Evolutionary conservation across 768 basidiomycete species (phyloP).

Genomic region (Auricularia auricula-judae): DNA sequence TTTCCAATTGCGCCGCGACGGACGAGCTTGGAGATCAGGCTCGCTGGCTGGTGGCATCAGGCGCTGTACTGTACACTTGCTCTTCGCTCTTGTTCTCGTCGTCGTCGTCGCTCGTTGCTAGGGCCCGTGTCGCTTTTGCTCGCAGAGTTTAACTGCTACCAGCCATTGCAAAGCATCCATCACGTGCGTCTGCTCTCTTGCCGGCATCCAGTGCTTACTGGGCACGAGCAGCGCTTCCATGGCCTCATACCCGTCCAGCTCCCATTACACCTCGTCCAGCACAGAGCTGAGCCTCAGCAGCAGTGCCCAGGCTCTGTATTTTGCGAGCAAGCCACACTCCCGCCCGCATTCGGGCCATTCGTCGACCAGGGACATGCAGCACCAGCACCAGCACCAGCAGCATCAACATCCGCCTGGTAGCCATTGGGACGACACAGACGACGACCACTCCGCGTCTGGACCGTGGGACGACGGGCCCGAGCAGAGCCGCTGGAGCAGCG

Average conservation of each 20-base stretch:
- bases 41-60: too few species aligned
- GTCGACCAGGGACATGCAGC: background rate
- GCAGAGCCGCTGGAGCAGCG: background rate
- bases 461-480: background rate
- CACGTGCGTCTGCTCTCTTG: background rate
- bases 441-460: background rate
- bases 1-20: too few species aligned
- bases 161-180: background rate
- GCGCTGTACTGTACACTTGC: too few species aligned
- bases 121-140: background rate
- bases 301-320: background rate
- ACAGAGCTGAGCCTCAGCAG: background rate
- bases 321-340: background rate
- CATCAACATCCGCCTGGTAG: background rate
- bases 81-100: too few species aligned
- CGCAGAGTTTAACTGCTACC: background rate
- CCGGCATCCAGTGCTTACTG: background rate
- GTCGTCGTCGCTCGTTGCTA: background rate
- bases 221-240: background rate
- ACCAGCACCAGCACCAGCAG: too few species aligned
- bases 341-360: background rate
- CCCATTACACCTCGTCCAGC: background rate
- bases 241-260: background rate
- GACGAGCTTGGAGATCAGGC: too few species aligned
- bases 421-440: background rate